These are phyloP conservation scores for Ceriops decandra DNA, from an alignment of 345 rosid genomes.

Conservation along the genomic window DNA sequence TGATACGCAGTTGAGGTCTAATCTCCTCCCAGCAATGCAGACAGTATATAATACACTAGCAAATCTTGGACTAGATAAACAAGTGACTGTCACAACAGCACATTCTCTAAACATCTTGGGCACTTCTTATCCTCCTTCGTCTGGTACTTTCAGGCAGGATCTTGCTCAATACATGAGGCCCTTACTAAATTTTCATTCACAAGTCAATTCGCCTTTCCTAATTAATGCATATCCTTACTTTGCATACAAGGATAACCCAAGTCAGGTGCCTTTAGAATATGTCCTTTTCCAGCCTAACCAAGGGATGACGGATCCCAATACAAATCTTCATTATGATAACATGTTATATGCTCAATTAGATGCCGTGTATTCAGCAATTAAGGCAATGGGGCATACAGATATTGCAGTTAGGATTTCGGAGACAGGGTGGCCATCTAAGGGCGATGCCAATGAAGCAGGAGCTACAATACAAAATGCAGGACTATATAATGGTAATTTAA, in stretches of 20 bases:
- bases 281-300: conserved; percentile 78
- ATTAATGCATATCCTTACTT: conserved; percentile 89
- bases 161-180: conserved; percentile 49
- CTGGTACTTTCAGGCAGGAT: conserved; percentile 59
- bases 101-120: conserved; percentile 56
- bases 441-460: conserved; percentile 69
- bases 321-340: conserved; percentile 73
- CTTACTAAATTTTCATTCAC: conserved; percentile 59
- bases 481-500: conserved; percentile 62
- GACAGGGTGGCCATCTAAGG: conserved; percentile 98
- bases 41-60: conserved; percentile 42
- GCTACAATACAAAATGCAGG: conserved; percentile 75
- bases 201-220: conserved; percentile 61
- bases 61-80: conserved; percentile 58
- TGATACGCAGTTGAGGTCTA: conserved; percentile 29
- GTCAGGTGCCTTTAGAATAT: conserved; percentile 53
- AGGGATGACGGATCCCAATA: conserved; percentile 54
- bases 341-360: conserved; percentile 95
- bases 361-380: conserved; percentile 78
- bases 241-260: conserved; percentile 63
- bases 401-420: conserved; percentile 71
- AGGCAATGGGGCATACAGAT: conserved; percentile 62
- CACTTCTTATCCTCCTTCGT: conserved; percentile 71
- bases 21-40: conserved; percentile 82
- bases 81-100: conserved; percentile 65